Conservation (phyloP, 257 asterid species). For the Fraxinus pennsylvanica region DNA sequence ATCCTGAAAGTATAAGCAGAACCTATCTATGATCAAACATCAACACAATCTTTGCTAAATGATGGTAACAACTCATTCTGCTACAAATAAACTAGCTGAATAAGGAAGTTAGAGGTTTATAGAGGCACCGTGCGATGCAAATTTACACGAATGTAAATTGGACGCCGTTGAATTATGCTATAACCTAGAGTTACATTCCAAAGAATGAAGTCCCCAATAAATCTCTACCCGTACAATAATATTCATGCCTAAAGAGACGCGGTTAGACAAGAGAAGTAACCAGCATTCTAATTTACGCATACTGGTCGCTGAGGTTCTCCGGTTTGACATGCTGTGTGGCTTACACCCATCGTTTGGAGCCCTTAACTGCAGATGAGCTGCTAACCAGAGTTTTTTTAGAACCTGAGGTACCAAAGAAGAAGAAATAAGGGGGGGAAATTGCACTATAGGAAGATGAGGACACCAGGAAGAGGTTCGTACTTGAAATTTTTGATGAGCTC, state of each 20-base stretch:
- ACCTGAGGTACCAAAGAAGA: conserved; percentile 45
- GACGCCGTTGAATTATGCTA: neutral
- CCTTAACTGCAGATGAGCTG: conserved; percentile 53
- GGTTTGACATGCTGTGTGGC: neutral
- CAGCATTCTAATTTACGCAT: conserved; percentile 32
- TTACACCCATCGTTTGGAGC: conserved; percentile 53
- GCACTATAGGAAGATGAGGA: neutral
- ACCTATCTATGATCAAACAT: neutral
- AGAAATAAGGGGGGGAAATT: neutral
- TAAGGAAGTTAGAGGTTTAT: neutral
- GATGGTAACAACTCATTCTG: neutral
- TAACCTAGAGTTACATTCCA: neutral
- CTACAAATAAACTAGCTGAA: neutral
- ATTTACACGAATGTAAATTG: neutral
- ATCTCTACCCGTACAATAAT: neutral
- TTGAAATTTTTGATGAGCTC: conserved; percentile 60
- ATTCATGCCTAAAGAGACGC: neutral
- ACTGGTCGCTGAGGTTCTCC: neutral
- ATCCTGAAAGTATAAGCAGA: neutral
- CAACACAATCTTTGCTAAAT: neutral
- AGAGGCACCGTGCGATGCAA: neutral
- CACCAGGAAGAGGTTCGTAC: conserved; percentile 34
- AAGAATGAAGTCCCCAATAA: neutral
- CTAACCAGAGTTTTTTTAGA: conserved; percentile 42
- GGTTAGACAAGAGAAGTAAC: neutral